Evolutionary conservation across 345 rosid genomes (phyloP).

Genomic region (Jatropha curcas): DNA sequence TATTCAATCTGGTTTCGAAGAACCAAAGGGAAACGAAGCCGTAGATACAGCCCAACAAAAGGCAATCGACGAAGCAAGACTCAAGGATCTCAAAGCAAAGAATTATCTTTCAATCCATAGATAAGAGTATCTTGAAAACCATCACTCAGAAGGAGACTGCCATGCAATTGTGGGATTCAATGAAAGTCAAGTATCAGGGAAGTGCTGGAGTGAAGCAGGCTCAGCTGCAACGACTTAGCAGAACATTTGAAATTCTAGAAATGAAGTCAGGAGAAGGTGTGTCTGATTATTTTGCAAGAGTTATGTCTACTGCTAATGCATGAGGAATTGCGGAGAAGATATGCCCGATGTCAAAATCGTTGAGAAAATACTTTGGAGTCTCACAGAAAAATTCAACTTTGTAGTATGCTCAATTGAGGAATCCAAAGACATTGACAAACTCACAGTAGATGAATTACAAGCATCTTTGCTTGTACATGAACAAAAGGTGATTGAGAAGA

Average conservation of each 20-base stretch:
- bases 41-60: neutral
- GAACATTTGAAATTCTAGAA: neutral
- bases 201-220: constrained; percentile 5
- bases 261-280: neutral
- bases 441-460: neutral
- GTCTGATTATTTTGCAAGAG: neutral
- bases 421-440: neutral
- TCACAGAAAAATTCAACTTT: neutral
- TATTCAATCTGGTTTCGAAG: neutral
- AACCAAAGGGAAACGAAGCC: neutral
- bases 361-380: constrained; percentile 2
- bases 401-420: neutral
- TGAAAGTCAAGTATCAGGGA: constrained; percentile 2
- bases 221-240: neutral
- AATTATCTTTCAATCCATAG: neutral
- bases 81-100: neutral
- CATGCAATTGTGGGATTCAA: neutral
- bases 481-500: neutral
- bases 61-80: neutral
- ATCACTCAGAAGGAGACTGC: neutral
- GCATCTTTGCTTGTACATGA: neutral
- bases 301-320: neutral
- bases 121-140: neutral
- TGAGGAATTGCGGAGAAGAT: constrained; percentile 13
- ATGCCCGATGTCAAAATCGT: neutral